Base-by-base conservation (phyloP, 805 yeast genomes). In the Schizosaccharomyces osmophilus region DNA sequence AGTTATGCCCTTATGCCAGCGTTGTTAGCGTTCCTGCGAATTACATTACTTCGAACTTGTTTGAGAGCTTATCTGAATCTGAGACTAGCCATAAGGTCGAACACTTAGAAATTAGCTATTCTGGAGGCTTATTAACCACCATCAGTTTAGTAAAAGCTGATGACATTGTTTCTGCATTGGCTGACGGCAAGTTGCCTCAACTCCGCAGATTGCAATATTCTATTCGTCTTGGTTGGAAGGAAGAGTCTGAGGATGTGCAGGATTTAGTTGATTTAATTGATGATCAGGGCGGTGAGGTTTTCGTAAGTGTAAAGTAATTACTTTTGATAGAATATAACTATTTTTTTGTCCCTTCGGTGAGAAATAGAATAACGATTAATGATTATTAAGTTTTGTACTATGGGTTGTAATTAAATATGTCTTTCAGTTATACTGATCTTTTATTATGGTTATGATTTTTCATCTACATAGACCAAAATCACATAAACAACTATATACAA, bases 131-230 rank as follows among this genome's bases (percentile, higher is more conserved):
- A 63, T 86, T 89, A 63, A 79, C 83, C 29, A 87, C 87, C 68
- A 73, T 93, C 42, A 24, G 29, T 15, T 24, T 48, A 13, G 15
- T 48, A n/a, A 87, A 86, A 67, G 95, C 97, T 0, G 84, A 87
- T 66, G 97, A 90, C 70, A 74, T 93, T 63, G 85, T 93, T 0
- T 77, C 88, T 59, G 96, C 97, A 0, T 72, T 89, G 24, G 77
- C 80, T 68, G 96, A 89, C 63, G 82, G 80, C 9, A 74, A 95
- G 66, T 71, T 93, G 19, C 95, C 95, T 0, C 65, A 74, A 48
- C 74, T 93, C 68, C 76, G 77, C 64, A 78, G 78, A 59, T 74
- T 93, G 1, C 75, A 83, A 55, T 77, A 88, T 55, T 83, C 93
- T 26, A 79, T 84, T 19, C 82, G 83, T 69, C 72, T 93, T 45